Percentiles rank a stretch among this genome's conserved stretches.
Conservation (phyloP, 202 grass and related monocot genomes). For the Miscanthus sacchariflorus region DNA sequence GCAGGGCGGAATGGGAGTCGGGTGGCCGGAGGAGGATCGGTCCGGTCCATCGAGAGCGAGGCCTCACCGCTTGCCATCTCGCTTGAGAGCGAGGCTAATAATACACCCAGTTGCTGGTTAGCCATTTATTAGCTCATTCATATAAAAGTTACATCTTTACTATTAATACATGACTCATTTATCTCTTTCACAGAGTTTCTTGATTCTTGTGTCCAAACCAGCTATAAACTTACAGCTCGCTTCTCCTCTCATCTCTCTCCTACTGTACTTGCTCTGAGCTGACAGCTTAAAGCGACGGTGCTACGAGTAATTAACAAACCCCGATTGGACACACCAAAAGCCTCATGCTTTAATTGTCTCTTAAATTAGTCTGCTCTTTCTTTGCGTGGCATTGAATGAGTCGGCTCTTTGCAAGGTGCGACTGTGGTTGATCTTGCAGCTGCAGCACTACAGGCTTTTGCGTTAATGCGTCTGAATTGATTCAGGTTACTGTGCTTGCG, state of each 20-base stretch:
- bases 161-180: too few species aligned
- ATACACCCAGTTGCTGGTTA: too few species aligned
- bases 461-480: conserved; percentile 46
- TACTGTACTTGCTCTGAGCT: not conserved
- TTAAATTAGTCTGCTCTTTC: too few species aligned
- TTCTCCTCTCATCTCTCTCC: too few species aligned
- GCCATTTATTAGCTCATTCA: too few species aligned
- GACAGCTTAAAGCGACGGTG: conserved; percentile 10
- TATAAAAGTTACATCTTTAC: too few species aligned
- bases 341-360: too few species aligned
- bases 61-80: not conserved
- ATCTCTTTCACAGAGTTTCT: too few species aligned
- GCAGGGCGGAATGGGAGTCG: conserved; percentile 10
- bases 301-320: not conserved
- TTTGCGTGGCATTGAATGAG: conserved; percentile 38
- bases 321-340: not conserved
- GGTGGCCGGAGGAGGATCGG: not conserved
- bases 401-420: not conserved
- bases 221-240: too few species aligned
- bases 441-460: conserved; percentile 20
- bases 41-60: too few species aligned
- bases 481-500: conserved; percentile 23
- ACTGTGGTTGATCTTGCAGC: not conserved
- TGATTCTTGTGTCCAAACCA: too few species aligned
- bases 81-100: not conserved